Base-by-base conservation (phyloP, 352 stramenopile species). In the Phytophthora pisi region DNA sequence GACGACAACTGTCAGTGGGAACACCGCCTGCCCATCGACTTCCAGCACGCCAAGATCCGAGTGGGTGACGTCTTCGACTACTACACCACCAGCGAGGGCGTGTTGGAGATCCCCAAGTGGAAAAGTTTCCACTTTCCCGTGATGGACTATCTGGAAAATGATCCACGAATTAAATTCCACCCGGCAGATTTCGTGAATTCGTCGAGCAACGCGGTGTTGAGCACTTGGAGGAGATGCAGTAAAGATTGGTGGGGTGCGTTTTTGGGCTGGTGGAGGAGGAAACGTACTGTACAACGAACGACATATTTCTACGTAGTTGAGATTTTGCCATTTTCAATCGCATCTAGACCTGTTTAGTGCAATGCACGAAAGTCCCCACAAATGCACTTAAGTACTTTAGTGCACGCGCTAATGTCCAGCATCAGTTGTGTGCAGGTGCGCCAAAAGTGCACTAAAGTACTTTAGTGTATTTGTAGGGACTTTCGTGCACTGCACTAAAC, bases 21-120 rank as follows among this genome's bases (percentile, higher is more conserved):
- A 16, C 8, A 36, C n/a, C 47, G 4, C n/a, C 20, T 36, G 30
- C 3, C 15, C 8, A 61, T 68, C 24, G 51, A 68, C 8, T 68
- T 53, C 15, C 23, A 18, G 6, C 38, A 70, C 49, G 62, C 62
- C 4, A 36, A 57, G 24, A 47, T 69, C 5, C 51, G 60, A 18
- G 34, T 70, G 5, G 62, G 54, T 13, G 63, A 65, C 15, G 38
- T 70, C 0, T 70, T 77, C 23, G 69, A 73, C 34, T 67, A 67
- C 45, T 76, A 64, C 55, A 72, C 68, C 36, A 58, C 16, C 5
- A 31, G 28, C 6, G 46, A 72, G 6, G 58, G 59, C 0, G 50
- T 60, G 0, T 31, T 76, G n/a, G 36, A 61, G 30, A 28, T 68
- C 3, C 68, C 68, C 4, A 13, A 26, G 7, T 77, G 70, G 70